Percentiles rank a stretch among this genome's conserved stretches.
Evolutionary conservation across 495 filamentous ascomycete species (phyloP).

Genomic region (Cairneyella variabilis): DNA sequence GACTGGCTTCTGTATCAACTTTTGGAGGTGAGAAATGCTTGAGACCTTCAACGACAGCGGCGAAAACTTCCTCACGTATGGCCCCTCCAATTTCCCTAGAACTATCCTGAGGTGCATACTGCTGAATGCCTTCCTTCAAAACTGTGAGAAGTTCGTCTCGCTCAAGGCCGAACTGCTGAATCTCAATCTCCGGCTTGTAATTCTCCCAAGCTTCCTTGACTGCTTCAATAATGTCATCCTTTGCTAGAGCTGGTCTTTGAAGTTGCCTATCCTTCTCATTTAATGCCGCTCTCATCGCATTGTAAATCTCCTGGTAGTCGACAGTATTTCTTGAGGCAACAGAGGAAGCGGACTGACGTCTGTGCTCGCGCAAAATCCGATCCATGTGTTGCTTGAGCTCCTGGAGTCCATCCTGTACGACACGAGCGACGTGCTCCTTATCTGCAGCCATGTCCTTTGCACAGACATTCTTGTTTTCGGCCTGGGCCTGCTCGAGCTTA

Average conservation of each 20-base stretch:
- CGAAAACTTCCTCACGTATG: slow-evolving; percentile 73
- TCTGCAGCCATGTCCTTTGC: slow-evolving; percentile 48
- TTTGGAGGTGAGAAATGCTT: slow-evolving; percentile 71
- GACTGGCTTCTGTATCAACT: slow-evolving; percentile 58
- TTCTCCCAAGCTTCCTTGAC: slow-evolving; percentile 86
- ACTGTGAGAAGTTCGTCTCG: slow-evolving; percentile 83
- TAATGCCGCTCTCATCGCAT: slow-evolving; percentile 72
- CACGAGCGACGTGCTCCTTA: slow-evolving; percentile 67
- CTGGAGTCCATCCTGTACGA: slow-evolving; percentile 73
- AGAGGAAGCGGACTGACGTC: slow-evolving; percentile 55
- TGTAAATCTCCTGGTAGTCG: slow-evolving; percentile 76
- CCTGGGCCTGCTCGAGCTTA: slow-evolving; percentile 65
- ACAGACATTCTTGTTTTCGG: slow-evolving; percentile 36
- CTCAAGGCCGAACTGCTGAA: slow-evolving; percentile 85
- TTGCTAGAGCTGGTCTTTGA: slow-evolving; percentile 35
- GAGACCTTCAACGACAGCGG: slow-evolving; percentile 76
- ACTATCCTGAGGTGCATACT: slow-evolving; percentile 58
- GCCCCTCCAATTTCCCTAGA: slow-evolving; percentile 45
- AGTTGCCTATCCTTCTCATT: slow-evolving; percentile 58
- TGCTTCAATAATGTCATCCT: slow-evolving; percentile 80
- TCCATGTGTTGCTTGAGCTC: slow-evolving; percentile 81
- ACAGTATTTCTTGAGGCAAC: slow-evolving; percentile 38
- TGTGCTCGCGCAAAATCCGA: slow-evolving; percentile 66
- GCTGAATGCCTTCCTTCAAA: slow-evolving; percentile 75
- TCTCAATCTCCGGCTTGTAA: slow-evolving; percentile 86